Conservation (phyloP, 805 yeast species). For the Wickerhamiella lipophila region DNA sequence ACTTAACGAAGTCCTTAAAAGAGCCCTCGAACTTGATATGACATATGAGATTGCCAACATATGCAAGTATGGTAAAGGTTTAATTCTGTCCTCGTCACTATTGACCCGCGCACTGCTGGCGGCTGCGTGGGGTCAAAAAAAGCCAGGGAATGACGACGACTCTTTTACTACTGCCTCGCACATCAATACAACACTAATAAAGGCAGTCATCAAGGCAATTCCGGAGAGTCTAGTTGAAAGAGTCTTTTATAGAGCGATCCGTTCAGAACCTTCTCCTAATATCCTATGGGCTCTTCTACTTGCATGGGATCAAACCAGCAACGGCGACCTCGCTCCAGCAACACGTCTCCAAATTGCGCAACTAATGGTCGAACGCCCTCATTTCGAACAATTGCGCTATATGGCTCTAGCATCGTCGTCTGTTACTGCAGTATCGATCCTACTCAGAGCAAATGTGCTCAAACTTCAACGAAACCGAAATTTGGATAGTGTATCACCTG, state of each 20-base stretch:
- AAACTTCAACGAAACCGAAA: not conserved
- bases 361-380: slow-evolving; percentile 21
- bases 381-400: slow-evolving; percentile 25
- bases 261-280: slow-evolving; percentile 16
- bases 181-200: slow-evolving; percentile 14
- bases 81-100: not conserved
- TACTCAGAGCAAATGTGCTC: slow-evolving; percentile 16
- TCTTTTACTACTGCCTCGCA: slow-evolving; percentile 11
- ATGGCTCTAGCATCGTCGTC: slow-evolving; percentile 23
- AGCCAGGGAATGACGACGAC: slow-evolving; percentile 4
- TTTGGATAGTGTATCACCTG: slow-evolving; percentile 11
- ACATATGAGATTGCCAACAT: slow-evolving; percentile 2
- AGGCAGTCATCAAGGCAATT: slow-evolving; percentile 8
- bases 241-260: slow-evolving; percentile 8
- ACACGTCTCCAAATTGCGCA: slow-evolving; percentile 9
- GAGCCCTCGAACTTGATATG: not conserved
- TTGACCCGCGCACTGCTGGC: slow-evolving; percentile 20
- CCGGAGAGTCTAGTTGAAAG: slow-evolving; percentile 8
- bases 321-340: not conserved
- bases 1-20: not conserved
- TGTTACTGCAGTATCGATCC: slow-evolving; percentile 15
- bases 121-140: slow-evolving; percentile 21
- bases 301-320: slow-evolving; percentile 4
- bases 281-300: slow-evolving; percentile 24
- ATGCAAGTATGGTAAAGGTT: not conserved